Evolutionary conservation across 768 basidiomycete species (phyloP).

Genomic region (Fomitopsis pulvina): DNA sequence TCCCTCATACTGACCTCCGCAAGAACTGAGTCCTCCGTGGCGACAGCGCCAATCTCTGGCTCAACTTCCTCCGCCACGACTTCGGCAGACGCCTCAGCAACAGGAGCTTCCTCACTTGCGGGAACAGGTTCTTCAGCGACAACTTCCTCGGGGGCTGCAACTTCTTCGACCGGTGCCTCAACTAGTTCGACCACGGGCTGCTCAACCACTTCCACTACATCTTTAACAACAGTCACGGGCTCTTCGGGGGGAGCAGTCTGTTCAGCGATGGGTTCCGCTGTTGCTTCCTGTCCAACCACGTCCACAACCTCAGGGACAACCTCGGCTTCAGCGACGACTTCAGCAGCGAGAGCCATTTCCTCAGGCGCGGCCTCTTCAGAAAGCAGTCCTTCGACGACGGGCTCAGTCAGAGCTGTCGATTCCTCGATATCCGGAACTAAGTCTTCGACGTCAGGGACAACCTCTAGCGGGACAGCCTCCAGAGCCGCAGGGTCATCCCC

Average conservation of each 20-base stretch:
- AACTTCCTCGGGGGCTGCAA: neutral
- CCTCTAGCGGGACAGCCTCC: neutral
- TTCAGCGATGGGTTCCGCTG: neutral
- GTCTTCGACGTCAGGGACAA: neutral
- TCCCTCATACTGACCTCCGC: neutral
- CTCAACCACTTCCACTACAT: conserved; percentile 5
- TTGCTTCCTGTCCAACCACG: neutral
- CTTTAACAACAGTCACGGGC: conserved; percentile 3
- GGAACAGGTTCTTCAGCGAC: neutral
- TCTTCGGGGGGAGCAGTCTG: neutral
- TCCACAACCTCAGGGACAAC: neutral
- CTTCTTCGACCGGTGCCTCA: conserved; percentile 6
- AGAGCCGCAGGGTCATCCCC: neutral
- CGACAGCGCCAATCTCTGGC: neutral
- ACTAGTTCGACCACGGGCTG: conserved; percentile 7
- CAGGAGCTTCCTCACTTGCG: neutral
- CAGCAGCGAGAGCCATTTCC: neutral
- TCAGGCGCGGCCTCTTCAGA: neutral
- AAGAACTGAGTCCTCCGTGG: neutral
- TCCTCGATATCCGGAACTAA: neutral
- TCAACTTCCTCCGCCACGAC: neutral
- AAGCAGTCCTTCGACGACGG: neutral
- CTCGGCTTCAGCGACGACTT: neutral
- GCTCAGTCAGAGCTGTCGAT: neutral
- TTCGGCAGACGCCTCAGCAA: neutral